Evolutionary conservation across 1,284 basidiomycete species (phyloP).

Genomic region (Ganoderma sp.): DNA sequence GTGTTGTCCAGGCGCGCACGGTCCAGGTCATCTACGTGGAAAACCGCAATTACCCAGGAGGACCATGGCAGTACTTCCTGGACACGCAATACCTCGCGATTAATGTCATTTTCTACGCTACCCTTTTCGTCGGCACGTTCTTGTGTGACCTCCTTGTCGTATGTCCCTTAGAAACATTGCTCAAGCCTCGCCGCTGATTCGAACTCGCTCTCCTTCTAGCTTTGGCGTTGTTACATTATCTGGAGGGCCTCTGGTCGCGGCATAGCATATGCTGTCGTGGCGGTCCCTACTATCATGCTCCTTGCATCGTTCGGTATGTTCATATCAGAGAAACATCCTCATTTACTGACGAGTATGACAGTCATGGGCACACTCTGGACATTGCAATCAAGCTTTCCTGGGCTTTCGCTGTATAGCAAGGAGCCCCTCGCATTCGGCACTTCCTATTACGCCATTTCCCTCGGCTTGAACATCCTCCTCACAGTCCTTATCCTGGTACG

Average conservation of each 20-base stretch:
- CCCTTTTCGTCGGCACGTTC: constrained; percentile 47
- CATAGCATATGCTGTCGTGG: constrained; percentile 43
- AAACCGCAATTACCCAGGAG: constrained; percentile 50
- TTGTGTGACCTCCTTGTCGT: constrained; percentile 47
- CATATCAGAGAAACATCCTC: background rate
- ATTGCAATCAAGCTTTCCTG: constrained; percentile 47
- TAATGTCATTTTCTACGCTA: constrained; percentile 51
- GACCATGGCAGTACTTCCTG: constrained; percentile 49
- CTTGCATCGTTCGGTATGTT: constrained; percentile 47
- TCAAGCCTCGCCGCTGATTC: background rate
- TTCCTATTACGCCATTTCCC: constrained; percentile 51
- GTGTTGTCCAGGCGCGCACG: constrained; percentile 42
- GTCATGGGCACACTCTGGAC: constrained; percentile 53
- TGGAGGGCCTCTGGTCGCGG: constrained; percentile 46
- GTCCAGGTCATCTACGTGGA: constrained; percentile 50
- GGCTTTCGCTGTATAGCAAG: constrained; percentile 48
- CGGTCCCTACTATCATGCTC: constrained; percentile 39
- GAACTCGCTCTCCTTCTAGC: constrained; percentile 33
- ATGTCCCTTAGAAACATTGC: constrained; percentile 8
- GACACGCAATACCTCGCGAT: constrained; percentile 44
- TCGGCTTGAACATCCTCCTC: constrained; percentile 52
- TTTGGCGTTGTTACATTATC: constrained; percentile 55
- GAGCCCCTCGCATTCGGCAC: constrained; percentile 45
- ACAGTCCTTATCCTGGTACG: constrained; percentile 50
- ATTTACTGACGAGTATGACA: constrained; percentile 27